phyloP scores from a whole-genome alignment of 2,329 filamentous ascomycete genomes.

The Calonectria pseudoturangicola region DNA sequence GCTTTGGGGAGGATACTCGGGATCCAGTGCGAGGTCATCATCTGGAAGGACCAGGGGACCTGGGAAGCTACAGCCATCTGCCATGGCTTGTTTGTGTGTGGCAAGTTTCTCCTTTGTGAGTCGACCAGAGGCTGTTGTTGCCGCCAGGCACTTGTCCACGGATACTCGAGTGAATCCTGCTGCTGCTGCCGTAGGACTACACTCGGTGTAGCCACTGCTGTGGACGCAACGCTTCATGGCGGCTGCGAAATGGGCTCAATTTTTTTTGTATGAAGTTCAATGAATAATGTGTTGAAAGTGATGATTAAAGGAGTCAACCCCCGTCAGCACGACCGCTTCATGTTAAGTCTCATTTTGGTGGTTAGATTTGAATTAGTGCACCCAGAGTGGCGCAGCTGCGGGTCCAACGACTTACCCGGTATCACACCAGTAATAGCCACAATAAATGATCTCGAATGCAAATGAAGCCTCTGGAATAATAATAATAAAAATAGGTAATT shows the following conservation, averaged over 20 bases:
- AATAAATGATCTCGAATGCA: not conserved
- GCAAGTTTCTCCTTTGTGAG: constrained; percentile 41
- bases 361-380: not conserved
- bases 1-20: constrained; percentile 70
- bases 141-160: constrained; percentile 37
- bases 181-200: constrained; percentile 38
- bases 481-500: too few species aligned
- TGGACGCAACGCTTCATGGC: constrained; percentile 33
- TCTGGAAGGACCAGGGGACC: constrained; percentile 75
- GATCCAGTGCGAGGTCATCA: constrained; percentile 75
- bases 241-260: not conserved
- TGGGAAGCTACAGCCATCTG: constrained; percentile 67
- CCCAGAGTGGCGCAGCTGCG: constrained; percentile 14
- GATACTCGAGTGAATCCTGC: constrained; percentile 42
- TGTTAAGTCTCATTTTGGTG: not conserved
- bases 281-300: not conserved
- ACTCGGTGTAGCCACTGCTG: constrained; percentile 33
- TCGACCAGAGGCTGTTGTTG: constrained; percentile 48
- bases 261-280: not conserved
- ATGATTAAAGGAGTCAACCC: constrained; percentile 5
- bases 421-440: not conserved
- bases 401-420: constrained; percentile 7
- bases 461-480: too few species aligned
- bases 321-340: constrained; percentile 13
- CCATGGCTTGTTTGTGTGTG: constrained; percentile 40